Evolutionary conservation across 768 basidiomycete genomes (phyloP).

Genomic region (Termitomyces sp.): DNA sequence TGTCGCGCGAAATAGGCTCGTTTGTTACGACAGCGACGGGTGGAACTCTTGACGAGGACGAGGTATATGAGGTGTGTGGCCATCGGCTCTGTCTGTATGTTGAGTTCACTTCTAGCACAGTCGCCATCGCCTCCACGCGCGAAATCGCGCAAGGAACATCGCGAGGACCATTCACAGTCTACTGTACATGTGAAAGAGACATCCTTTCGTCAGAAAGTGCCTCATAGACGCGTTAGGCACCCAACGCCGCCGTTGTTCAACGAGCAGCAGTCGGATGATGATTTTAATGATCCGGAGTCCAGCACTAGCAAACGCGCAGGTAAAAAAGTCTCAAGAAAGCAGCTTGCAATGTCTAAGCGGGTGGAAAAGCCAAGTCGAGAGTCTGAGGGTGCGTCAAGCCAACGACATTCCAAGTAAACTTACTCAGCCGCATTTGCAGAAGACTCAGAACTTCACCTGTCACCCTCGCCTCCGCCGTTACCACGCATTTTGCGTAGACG

Average conservation of each 20-base stretch:
- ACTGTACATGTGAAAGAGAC: not conserved
- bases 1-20: conserved; percentile 65
- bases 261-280: not conserved
- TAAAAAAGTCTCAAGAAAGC: not conserved
- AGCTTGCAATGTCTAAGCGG: not conserved
- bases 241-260: conserved; percentile 3
- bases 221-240: conserved; percentile 6
- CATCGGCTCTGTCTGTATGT: not conserved
- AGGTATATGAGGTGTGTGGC: conserved; percentile 6
- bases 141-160: conserved; percentile 3
- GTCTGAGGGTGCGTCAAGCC: conserved; percentile 4
- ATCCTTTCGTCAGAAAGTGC: not conserved
- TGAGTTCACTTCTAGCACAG: not conserved
- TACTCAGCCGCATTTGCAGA: conserved; percentile 9
- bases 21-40: conserved; percentile 68
- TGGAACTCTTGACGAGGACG: conserved; percentile 17
- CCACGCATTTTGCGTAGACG: conserved; percentile 29
- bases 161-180: not conserved
- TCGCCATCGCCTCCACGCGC: not conserved
- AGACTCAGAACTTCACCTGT: conserved; percentile 15
- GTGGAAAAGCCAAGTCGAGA: not conserved
- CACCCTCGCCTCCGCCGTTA: conserved; percentile 26
- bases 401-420: not conserved
- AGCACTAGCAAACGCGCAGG: not conserved
- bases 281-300: not conserved